phyloP scores from a whole-genome alignment of 2,329 filamentous ascomycete genomes.

The Beauveria bassiana region DNA sequence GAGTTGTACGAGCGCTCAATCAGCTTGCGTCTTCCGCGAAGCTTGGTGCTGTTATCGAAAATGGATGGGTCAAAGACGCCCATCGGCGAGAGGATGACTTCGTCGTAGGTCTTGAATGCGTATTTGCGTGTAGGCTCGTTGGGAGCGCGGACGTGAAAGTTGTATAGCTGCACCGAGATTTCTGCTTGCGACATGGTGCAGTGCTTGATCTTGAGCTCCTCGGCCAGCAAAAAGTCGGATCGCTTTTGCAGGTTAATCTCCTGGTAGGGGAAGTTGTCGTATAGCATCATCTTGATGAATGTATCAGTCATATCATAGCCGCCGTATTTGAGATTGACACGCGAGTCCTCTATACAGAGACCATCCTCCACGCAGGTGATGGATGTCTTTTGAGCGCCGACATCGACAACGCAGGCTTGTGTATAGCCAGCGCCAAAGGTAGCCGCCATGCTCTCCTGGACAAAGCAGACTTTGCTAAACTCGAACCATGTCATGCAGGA shows the following conservation, averaged over 20 bases:
- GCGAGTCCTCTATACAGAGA: constrained; percentile 87
- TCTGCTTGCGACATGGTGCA: constrained; percentile 87
- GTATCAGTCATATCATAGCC: constrained; percentile 89
- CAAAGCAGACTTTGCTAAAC: constrained; percentile 83
- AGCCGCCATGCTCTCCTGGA: constrained; percentile 91
- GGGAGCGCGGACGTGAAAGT: constrained; percentile 84
- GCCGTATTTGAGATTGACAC: constrained; percentile 90
- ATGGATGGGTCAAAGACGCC: constrained; percentile 86
- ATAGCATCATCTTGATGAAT: constrained; percentile 96
- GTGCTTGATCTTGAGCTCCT: constrained; percentile 90
- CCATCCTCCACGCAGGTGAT: constrained; percentile 96
- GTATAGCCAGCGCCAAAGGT: constrained; percentile 94
- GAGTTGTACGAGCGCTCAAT: constrained; percentile 86
- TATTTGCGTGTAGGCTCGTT: constrained; percentile 90
- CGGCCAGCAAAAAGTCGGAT: constrained; percentile 87
- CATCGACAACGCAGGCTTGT: constrained; percentile 88
- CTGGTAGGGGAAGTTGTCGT: constrained; percentile 89
- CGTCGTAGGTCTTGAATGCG: constrained; percentile 94
- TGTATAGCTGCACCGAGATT: constrained; percentile 78
- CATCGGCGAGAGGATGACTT: constrained; percentile 89
- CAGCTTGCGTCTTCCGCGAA: constrained; percentile 69
- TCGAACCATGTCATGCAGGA: constrained; percentile 85
- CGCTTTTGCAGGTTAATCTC: constrained; percentile 87
- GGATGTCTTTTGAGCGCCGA: constrained; percentile 95
- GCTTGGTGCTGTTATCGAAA: constrained; percentile 76